Evolutionary conservation across 2,329 filamentous ascomycete genomes (phyloP), one percentile per base, ranked within the genome.

Genomic region (Anthostomella pinea): DNA sequence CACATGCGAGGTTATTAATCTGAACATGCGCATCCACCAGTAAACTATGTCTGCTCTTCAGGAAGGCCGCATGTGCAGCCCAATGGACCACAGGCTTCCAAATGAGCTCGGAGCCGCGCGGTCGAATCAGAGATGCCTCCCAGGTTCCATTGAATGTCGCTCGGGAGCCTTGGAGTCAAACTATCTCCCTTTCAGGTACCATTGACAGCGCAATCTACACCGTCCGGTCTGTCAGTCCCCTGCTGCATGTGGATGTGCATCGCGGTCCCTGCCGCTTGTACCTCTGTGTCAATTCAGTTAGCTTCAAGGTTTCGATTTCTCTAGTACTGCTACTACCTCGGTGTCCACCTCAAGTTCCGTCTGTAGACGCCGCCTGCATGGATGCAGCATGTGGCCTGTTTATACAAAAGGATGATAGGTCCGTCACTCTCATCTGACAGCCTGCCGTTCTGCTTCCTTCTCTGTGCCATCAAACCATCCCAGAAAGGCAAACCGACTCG

Each of bases 251-350:
- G 30, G 13, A 13, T 30, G 11, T 22, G 19, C 11, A 7, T 11
- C 14, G n/a, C 22, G 31, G 22, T 34, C 31, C 31, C 19, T 26
- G 31, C 31, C 17, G 31, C 23, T 26, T 34, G 15, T 27, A n/a
- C 13, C 15, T 20, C 16, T n/a, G 6, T 9, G 19, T n/a, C 13
- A n/a, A 31, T 15, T 21, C n/a, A n/a, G n/a, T n/a, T n/a, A n/a
- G n/a, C n/a, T n/a, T n/a, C n/a, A n/a, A n/a, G n/a, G n/a, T n/a
- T n/a, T n/a, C n/a, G n/a, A n/a, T n/a, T n/a, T n/a, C n/a, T n/a
- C n/a, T n/a, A n/a, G n/a, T n/a, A n/a, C n/a, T n/a, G n/a, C n/a
- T n/a, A n/a, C n/a, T n/a, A n/a, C n/a, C n/a, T n/a, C n/a, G n/a
- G n/a, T n/a, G n/a, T n/a, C n/a, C n/a, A n/a, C n/a, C n/a, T n/a